Evolutionary conservation across 768 basidiomycete genomes (phyloP).

Genomic region (Termitomyces sp.): DNA sequence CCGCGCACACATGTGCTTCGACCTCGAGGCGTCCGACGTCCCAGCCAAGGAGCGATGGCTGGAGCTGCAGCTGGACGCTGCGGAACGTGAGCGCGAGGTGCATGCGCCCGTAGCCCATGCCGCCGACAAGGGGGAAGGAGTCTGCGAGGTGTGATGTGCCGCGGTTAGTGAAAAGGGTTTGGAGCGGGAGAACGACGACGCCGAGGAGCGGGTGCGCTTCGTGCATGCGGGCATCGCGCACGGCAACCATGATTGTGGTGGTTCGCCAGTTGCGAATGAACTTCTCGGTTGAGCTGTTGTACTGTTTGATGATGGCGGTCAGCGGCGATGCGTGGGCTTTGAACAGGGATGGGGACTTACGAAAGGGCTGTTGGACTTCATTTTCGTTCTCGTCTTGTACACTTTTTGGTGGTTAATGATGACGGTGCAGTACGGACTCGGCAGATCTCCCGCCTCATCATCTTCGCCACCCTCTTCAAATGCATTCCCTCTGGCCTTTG

Average conservation of each 20-base stretch:
- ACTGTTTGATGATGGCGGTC: conserved; percentile 24
- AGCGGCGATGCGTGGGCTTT: not conserved
- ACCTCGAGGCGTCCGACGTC: conserved; percentile 66
- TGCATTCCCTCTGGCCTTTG: conserved; percentile 48
- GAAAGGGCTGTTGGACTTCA: conserved; percentile 40
- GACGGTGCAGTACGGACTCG: conserved; percentile 55
- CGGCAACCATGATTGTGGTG: conserved; percentile 58
- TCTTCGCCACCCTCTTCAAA: conserved; percentile 49
- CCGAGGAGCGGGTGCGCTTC: conserved; percentile 68
- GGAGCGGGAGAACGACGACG: conserved; percentile 52
- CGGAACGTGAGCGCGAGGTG: conserved; percentile 65
- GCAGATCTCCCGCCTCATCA: conserved; percentile 55
- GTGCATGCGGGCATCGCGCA: conserved; percentile 54
- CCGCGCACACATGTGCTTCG: conserved; percentile 24
- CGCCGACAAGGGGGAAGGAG: conserved; percentile 62
- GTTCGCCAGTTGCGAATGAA: conserved; percentile 61
- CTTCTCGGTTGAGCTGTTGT: conserved; percentile 61
- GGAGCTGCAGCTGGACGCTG: conserved; percentile 54
- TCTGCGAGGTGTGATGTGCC: conserved; percentile 48
- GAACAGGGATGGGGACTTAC: conserved; percentile 22
- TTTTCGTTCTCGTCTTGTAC: conserved; percentile 41
- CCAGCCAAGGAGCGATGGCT: conserved; percentile 57
- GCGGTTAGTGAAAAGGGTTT: conserved; percentile 37
- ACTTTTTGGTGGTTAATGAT: conserved; percentile 39
- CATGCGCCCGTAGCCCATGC: conserved; percentile 62